These are phyloP conservation scores for Cupressus sempervirens DNA, from an alignment of 75 land plant species.

Conservation along the genomic window DNA sequence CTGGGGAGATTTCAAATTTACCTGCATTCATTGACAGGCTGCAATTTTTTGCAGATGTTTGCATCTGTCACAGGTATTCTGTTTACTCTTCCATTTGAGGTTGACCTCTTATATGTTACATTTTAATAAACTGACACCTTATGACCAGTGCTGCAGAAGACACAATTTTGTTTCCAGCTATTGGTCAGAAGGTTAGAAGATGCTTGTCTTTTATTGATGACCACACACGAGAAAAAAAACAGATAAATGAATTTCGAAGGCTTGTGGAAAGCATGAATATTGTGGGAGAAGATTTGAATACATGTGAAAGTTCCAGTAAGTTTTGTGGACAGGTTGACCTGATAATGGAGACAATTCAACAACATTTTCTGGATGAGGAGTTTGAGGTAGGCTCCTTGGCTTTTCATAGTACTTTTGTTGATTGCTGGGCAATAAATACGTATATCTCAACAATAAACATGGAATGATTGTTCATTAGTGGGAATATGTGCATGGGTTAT, in stretches of 20 bases:
- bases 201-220: slow-evolving; percentile 12
- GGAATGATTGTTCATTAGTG: not conserved
- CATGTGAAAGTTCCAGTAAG: slow-evolving; percentile 21
- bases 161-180: slow-evolving; percentile 42
- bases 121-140: not conserved
- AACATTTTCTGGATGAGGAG: slow-evolving; percentile 49
- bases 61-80: slow-evolving; percentile 60
- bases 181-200: slow-evolving; percentile 18
- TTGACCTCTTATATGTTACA: slow-evolving; percentile 4
- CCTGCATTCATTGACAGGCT: slow-evolving; percentile 35
- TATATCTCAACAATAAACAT: not conserved
- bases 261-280: slow-evolving; percentile 29
- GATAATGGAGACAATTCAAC: slow-evolving; percentile 25
- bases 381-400: slow-evolving; percentile 31
- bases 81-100: not conserved
- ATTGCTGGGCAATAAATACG: not conserved
- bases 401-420: not conserved
- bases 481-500: not conserved
- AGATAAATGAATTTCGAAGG: slow-evolving; percentile 27
- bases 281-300: slow-evolving; percentile 11
- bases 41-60: slow-evolving; percentile 52
- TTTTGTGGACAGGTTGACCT: slow-evolving; percentile 41
- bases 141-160: slow-evolving; percentile 59
- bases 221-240: slow-evolving; percentile 26
- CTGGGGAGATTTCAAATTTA: slow-evolving; percentile 21